Percentiles rank a stretch among this genome's conserved stretches.
phyloP scores from a whole-genome alignment of 805 yeast genomes.

The Candida coleopterorum region DNA sequence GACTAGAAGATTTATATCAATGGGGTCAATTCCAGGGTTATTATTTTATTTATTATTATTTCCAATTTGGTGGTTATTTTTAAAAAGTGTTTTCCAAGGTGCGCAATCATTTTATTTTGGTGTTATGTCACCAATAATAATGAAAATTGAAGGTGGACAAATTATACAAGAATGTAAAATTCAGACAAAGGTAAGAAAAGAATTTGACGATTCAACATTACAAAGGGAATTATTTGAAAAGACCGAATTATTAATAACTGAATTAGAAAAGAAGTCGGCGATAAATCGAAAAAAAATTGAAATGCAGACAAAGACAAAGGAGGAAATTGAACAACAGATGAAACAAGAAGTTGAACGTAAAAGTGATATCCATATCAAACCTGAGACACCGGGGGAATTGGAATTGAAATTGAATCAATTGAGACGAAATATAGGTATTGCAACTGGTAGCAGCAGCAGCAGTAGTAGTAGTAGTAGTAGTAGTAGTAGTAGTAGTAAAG shows the following conservation, averaged over 20 bases:
- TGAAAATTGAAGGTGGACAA: slow-evolving; percentile 57
- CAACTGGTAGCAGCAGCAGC: slow-evolving; percentile 5
- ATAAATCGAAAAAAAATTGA: slow-evolving; percentile 48
- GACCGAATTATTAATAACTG: slow-evolving; percentile 54
- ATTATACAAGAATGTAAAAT: slow-evolving; percentile 69
- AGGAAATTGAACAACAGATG: slow-evolving; percentile 17
- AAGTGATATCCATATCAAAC: slow-evolving; percentile 28
- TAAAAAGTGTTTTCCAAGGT: slow-evolving; percentile 74
- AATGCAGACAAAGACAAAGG: slow-evolving; percentile 14
- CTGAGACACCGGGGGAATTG: slow-evolving; percentile 31
- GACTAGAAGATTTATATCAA: slow-evolving; percentile 68
- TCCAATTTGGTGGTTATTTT: slow-evolving; percentile 79
- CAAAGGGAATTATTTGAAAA: slow-evolving; percentile 57
- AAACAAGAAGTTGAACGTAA: slow-evolving; percentile 15
- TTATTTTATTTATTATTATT: slow-evolving; percentile 58
- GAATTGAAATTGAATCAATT: slow-evolving; percentile 27
- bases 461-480: too few species aligned
- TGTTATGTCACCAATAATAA: slow-evolving; percentile 65
- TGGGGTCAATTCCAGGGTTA: slow-evolving; percentile 67
- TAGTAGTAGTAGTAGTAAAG: too few species aligned
- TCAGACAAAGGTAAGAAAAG: slow-evolving; percentile 54
- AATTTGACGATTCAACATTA: slow-evolving; percentile 56
- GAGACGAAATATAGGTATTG: slow-evolving; percentile 13
- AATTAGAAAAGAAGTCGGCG: slow-evolving; percentile 69
- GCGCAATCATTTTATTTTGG: slow-evolving; percentile 74